These are phyloP conservation scores for Euphrasia confusa DNA, from an alignment of 257 asterid species.

Conservation along the genomic window DNA sequence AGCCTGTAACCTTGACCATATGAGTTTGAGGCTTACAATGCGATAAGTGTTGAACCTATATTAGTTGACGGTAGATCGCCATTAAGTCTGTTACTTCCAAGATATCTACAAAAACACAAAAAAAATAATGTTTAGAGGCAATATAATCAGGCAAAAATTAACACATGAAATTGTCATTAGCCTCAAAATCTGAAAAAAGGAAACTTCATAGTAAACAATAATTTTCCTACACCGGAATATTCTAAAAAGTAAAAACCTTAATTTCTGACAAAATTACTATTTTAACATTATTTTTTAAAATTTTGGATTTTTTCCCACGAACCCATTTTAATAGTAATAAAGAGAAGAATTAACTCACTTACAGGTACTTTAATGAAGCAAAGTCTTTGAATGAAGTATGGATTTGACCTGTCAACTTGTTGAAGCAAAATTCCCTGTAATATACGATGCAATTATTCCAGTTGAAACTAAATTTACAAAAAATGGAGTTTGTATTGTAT, in stretches of 20 bases:
- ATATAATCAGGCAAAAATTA: too few species aligned
- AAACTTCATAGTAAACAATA: too few species aligned
- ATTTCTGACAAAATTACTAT: too few species aligned
- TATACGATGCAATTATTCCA: too few species aligned
- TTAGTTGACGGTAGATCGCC: conserved; percentile 50
- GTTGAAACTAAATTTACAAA: too few species aligned
- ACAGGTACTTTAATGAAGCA: conserved; percentile 47
- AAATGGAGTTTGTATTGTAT: too few species aligned
- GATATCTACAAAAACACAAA: conserved; percentile 44
- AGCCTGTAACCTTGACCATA: background rate
- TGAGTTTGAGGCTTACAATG: conserved; percentile 42
- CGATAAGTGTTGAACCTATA: conserved; percentile 37
- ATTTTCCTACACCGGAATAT: too few species aligned
- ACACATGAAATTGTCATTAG: too few species aligned
- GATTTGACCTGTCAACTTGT: conserved; percentile 53
- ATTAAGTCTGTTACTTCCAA: conserved; percentile 56
- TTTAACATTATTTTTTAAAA: too few species aligned
- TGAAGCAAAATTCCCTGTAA: conserved; percentile 40
- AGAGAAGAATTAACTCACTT: conserved; percentile 25
- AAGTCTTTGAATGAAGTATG: conserved; percentile 43
- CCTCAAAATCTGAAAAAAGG: too few species aligned
- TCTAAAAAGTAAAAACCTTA: too few species aligned
- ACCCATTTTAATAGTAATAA: background rate
- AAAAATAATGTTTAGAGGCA: background rate
- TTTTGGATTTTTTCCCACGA: too few species aligned